Conservation (phyloP, 306 rosid species). For the Quercus glauca region DNA sequence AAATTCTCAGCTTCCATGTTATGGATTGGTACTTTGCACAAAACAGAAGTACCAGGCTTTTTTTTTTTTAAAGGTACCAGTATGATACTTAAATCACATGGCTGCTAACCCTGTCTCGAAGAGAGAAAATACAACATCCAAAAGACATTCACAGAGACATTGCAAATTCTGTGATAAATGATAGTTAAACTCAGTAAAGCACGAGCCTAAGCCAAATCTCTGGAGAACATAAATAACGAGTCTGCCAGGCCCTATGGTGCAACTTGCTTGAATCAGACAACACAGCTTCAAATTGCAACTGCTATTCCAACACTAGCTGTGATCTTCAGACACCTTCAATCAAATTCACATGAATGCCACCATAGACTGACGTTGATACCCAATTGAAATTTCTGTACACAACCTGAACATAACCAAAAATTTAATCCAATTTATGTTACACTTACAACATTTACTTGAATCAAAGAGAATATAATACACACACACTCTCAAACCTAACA, state of each 20-base stretch:
- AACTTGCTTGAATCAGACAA: constrained; percentile 19
- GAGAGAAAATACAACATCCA: constrained; percentile 11
- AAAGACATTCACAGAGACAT: constrained; percentile 6
- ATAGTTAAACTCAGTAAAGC: constrained; percentile 5
- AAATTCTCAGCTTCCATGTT: constrained; percentile 51
- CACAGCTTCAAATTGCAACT: constrained; percentile 14
- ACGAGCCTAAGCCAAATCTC: constrained; percentile 14
- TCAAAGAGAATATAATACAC: constrained; percentile 6
- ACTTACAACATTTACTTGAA: constrained; percentile 9
- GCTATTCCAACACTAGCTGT: constrained; percentile 24
- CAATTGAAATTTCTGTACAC: constrained; percentile 1
- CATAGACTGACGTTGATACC: constrained; percentile 20
- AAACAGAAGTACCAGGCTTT: constrained; percentile 14
- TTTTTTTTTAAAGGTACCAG: not conserved
- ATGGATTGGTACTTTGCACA: constrained; percentile 25
- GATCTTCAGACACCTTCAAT: constrained; percentile 31
- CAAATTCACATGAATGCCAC: constrained; percentile 33
- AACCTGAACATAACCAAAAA: constrained; percentile 20
- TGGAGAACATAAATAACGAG: not conserved
- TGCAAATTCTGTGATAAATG: constrained; percentile 22
- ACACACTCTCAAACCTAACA: not conserved
- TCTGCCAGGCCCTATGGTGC: constrained; percentile 22
- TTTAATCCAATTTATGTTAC: constrained; percentile 26
- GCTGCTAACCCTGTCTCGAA: constrained; percentile 13
- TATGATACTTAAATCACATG: constrained; percentile 16